phyloP scores from a whole-genome alignment of 1,284 basidiomycete genomes.

The Schizophyllum commune region DNA sequence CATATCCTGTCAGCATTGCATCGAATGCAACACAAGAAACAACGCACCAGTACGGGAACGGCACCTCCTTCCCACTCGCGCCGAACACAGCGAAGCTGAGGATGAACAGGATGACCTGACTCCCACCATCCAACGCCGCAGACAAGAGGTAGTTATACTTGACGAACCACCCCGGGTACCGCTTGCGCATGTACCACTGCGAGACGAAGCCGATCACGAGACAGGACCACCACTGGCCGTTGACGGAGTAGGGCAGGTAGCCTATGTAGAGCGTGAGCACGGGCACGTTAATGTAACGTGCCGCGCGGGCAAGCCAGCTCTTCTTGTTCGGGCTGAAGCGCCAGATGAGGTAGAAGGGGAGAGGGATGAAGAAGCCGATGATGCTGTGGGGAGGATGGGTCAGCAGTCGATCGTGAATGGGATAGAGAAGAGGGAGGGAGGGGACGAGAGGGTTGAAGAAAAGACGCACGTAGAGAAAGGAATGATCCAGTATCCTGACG shows the following conservation, averaged over 20 bases:
- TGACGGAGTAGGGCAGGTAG: constrained; percentile 47
- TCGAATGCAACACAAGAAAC: background rate
- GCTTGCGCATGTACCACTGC: constrained; percentile 41
- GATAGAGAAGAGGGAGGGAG: too few relatives aligned
- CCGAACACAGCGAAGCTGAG: constrained; percentile 61
- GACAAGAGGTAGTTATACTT: constrained; percentile 42
- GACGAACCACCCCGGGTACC: constrained; percentile 39
- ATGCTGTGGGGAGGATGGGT: constrained; percentile 19
- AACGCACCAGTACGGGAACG: constrained; percentile 39
- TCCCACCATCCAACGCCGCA: constrained; percentile 40
- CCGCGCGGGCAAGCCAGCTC: constrained; percentile 22
- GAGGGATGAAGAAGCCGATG: constrained; percentile 39
- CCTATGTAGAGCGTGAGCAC: constrained; percentile 44
- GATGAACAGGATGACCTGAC: constrained; percentile 40
- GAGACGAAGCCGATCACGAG: constrained; percentile 37
- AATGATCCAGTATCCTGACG: constrained; percentile 38
- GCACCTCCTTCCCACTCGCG: constrained; percentile 49
- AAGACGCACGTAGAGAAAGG: constrained; percentile 31
- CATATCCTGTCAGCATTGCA: background rate
- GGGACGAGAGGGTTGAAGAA: too few relatives aligned
- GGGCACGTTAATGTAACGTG: constrained; percentile 42
- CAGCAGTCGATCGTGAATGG: too few relatives aligned
- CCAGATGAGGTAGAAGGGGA: constrained; percentile 44
- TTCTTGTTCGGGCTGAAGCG: constrained; percentile 24
- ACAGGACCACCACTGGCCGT: constrained; percentile 45